phyloP scores from a whole-genome alignment of 345 rosid species.

The Eucalyptus cloeziana region DNA sequence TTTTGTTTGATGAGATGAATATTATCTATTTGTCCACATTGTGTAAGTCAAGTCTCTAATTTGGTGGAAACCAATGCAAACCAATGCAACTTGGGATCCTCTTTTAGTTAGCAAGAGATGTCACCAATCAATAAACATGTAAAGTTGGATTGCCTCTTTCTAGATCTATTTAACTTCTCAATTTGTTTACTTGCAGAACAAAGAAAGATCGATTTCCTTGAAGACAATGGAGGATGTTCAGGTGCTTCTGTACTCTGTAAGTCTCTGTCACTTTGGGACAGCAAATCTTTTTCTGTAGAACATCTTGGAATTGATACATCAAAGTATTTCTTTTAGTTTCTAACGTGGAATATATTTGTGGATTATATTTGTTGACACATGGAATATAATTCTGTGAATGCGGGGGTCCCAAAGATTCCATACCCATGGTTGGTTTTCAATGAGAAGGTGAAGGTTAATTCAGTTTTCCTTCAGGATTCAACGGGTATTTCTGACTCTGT shows the following conservation, averaged over 20 bases:
- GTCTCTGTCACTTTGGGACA: neutral
- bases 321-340: neutral
- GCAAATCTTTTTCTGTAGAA: neutral
- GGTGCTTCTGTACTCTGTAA: constrained; percentile 74
- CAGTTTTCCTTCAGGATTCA: constrained; percentile 91
- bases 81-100: neutral
- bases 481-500: constrained; percentile 82
- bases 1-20: neutral
- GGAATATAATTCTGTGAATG: constrained; percentile 80
- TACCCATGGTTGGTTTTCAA: constrained; percentile 94
- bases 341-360: neutral
- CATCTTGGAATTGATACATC: neutral
- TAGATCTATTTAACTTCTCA: neutral
- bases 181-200: constrained; percentile 41
- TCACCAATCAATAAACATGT: neutral
- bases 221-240: constrained; percentile 98
- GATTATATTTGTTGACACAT: neutral
- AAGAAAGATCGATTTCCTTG: constrained; percentile 70
- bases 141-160: neutral
- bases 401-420: constrained; percentile 67
- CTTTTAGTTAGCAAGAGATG: neutral
- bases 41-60: neutral
- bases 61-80: neutral
- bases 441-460: constrained; percentile 90
- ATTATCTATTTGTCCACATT: neutral